Evolutionary conservation across 2,329 filamentous ascomycete genomes (phyloP), one percentile per base, ranked within the genome.

Genomic region (Alternaria tenuissima): DNA sequence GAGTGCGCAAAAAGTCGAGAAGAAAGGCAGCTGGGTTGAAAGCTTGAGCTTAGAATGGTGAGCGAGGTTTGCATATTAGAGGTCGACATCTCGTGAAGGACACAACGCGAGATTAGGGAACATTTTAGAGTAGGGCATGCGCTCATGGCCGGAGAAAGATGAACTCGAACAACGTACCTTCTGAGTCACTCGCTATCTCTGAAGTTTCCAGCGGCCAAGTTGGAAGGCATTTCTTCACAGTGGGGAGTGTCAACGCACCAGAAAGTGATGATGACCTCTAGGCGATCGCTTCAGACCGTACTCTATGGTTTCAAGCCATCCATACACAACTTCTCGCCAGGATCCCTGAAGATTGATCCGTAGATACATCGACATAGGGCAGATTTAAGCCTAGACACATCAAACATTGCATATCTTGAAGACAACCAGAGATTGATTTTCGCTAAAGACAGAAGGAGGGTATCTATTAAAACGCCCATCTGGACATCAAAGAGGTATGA

Each of bases 21-120:
- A 82, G 55, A 69, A 70, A n/a, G 79, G 81, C 70, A 80, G 66
- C 9, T 89, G 87, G 87, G 73, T 71, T 9, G 81, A 71, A 24
- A 72, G 63, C 32, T 55, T 77, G 69, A 61, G 61, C 26, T 58
- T 76, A 44, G 72, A 76, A 55, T 76, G 71, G 73, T 76, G 82
- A 66, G 49, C 22, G 43, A 30, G 28, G 26, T 24, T 44, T 1
- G 30, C 30, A 12, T 24, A 18, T 26, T 12, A 16, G 24, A 7
- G 12, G 22, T 26, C 24, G 22, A 41, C 7, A 7, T 36, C 2
- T 24, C 5, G 30, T 22, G 30, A 48, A 1, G 11, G 30, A 5
- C 18, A 48, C 3, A 14, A 36, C 18, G 12, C 9, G n/a, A n/a
- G 28, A 32, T 16, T 5, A 22, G 7, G 11, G 1, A 4, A 6